Conservation (phyloP, 2,329 filamentous ascomycete genomes). For the Neofusicoccum parvum region DNA sequence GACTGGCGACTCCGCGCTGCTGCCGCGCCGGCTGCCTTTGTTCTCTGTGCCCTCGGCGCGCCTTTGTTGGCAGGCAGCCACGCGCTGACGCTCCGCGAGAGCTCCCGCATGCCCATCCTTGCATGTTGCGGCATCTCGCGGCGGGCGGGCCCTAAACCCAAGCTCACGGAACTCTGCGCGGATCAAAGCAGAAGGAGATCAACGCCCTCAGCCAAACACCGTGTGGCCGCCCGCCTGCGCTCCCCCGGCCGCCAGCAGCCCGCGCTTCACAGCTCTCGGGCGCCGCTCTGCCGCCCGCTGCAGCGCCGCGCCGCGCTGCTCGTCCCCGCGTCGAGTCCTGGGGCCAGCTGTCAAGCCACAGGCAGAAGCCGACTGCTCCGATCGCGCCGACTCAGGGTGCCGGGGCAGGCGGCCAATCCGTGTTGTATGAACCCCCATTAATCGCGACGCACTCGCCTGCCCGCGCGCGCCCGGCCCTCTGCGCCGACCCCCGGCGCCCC, state of each 20-base stretch:
- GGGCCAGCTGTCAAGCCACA: neutral
- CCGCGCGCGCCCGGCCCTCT: constrained; percentile 3
- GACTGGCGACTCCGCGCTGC: too few species aligned
- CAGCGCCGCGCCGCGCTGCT: neutral
- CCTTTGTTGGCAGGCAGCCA: constrained; percentile 18
- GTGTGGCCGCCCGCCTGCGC: neutral
- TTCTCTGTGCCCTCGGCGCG: neutral
- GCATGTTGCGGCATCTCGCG: constrained; percentile 14
- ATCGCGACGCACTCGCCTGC: constrained; percentile 11
- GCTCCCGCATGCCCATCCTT: constrained; percentile 13
- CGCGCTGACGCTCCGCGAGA: constrained; percentile 10
- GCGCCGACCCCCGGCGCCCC: neutral
- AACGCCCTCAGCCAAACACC: constrained; percentile 1
- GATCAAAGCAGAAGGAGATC: constrained; percentile 16
- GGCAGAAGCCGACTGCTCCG: constrained; percentile 2
- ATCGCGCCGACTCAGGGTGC: neutral
- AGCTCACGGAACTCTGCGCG: constrained; percentile 12
- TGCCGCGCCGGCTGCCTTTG: neutral
- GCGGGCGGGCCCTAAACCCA: constrained; percentile 8
- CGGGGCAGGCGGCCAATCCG: neutral
- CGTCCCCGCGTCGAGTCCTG: neutral
- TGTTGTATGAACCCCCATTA: constrained; percentile 4
- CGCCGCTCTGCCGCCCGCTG: neutral
- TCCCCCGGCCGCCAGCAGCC: neutral
- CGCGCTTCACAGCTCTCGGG: neutral